These are phyloP conservation scores for Vigna radiata DNA, from an alignment of 306 rosid genomes.

Conservation along the genomic window DNA sequence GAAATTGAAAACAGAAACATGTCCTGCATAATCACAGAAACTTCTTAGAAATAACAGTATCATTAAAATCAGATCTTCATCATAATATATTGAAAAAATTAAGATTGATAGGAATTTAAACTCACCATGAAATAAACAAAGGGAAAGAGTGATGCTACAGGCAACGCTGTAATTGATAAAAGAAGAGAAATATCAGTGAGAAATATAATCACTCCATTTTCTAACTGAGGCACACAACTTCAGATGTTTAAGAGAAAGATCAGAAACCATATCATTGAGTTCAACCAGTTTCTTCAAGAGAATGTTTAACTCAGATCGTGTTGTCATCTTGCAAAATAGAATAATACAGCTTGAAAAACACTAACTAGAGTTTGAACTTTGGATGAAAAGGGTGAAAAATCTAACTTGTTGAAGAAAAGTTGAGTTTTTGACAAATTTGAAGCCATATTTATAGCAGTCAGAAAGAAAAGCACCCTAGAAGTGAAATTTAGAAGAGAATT, in stretches of 20 bases:
- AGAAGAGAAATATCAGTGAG: neutral
- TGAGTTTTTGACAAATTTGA: neutral
- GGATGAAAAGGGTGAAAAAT: neutral
- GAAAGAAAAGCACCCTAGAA: neutral
- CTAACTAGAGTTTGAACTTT: neutral
- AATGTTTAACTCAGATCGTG: neutral
- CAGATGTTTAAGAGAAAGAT: neutral
- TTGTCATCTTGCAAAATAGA: neutral
- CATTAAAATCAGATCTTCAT: no score
- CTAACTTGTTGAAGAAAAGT: neutral
- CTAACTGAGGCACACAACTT: neutral
- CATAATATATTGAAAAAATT: no score
- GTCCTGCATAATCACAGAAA: no score
- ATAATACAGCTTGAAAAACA: neutral
- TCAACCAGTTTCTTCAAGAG: neutral
- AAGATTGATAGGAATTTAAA: neutral
- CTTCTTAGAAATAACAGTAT: neutral
- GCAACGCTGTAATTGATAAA: constrained; percentile 43
- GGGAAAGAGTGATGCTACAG: constrained; percentile 48
- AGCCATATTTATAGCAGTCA: neutral
- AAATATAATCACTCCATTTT: neutral
- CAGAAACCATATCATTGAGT: neutral
- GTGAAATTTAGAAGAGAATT: neutral
- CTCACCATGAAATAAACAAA: constrained; percentile 57
- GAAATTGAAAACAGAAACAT: neutral